Conservation (phyloP, 495 filamentous ascomycete species). For the Penicillium atrosanguineum region DNA sequence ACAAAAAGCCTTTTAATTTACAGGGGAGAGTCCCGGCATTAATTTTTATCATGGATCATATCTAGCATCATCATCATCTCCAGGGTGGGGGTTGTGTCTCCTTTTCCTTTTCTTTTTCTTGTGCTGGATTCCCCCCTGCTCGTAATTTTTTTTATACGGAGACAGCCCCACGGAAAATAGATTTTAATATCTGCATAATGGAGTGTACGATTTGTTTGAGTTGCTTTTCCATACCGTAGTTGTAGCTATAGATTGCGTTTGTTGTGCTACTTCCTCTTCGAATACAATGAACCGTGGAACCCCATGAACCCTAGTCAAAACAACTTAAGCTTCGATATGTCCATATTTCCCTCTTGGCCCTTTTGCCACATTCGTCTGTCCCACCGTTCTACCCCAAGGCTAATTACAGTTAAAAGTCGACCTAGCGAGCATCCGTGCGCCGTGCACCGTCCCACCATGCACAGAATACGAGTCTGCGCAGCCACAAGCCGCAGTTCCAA, state of each 20-base stretch:
- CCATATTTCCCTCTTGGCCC: background rate
- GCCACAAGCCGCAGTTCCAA: conserved; percentile 8
- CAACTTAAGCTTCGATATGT: background rate
- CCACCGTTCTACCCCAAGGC: background rate
- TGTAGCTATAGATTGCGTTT: background rate
- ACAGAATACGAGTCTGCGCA: conserved; percentile 20
- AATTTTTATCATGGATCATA: conserved; percentile 25
- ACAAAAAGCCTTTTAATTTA: conserved; percentile 24
- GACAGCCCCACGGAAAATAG: conserved; percentile 23
- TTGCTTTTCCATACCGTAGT: background rate
- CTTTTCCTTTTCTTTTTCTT: conserved; percentile 14
- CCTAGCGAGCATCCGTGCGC: background rate
- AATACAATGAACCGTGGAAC: conserved; percentile 2
- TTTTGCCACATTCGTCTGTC: background rate
- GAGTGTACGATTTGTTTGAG: background rate
- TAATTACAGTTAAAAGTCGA: background rate
- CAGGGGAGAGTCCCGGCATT: conserved; percentile 12
- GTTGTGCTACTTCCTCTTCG: conserved; percentile 1
- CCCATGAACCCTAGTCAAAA: background rate
- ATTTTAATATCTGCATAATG: conserved; percentile 24
- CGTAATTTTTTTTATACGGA: conserved; percentile 17
- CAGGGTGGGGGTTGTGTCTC: conserved; percentile 20
- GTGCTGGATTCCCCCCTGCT: conserved; percentile 22
- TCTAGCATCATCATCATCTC: conserved; percentile 24
- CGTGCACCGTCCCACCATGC: background rate